Evolutionary conservation across 805 yeast genomes (phyloP).

Genomic region (Cyberlindnera maclurae): DNA sequence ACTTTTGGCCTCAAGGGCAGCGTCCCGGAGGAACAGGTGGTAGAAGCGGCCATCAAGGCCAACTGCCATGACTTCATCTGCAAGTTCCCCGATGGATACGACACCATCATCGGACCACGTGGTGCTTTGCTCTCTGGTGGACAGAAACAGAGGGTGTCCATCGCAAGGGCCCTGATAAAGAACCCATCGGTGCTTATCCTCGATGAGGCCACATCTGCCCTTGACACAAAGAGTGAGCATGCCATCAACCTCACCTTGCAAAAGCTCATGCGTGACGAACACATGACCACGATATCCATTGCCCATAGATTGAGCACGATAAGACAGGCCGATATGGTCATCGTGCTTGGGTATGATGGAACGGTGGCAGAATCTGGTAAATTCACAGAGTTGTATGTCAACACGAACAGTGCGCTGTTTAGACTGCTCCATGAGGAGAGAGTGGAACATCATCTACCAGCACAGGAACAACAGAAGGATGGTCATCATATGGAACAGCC

Average conservation of each 20-base stretch:
- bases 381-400: slow-evolving; percentile 48
- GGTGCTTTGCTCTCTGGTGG: slow-evolving; percentile 78
- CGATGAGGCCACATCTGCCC: slow-evolving; percentile 88
- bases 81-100: slow-evolving; percentile 56
- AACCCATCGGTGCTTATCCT: slow-evolving; percentile 64
- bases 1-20: slow-evolving; percentile 47
- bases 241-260: slow-evolving; percentile 79
- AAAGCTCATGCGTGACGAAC: slow-evolving; percentile 47
- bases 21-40: slow-evolving; percentile 45
- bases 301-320: slow-evolving; percentile 94
- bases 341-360: slow-evolving; percentile 79
- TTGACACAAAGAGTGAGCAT: slow-evolving; percentile 67
- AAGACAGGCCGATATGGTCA: slow-evolving; percentile 72
- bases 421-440: slow-evolving; percentile 32
- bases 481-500: slow-evolving; percentile 5
- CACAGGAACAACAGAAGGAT: slow-evolving; percentile 3
- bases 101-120: slow-evolving; percentile 65
- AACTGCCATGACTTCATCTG: slow-evolving; percentile 55
- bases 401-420: slow-evolving; percentile 34
- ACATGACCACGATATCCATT: slow-evolving; percentile 77
- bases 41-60: slow-evolving; percentile 41
- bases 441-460: slow-evolving; percentile 6
- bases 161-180: slow-evolving; percentile 77
- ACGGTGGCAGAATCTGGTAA: slow-evolving; percentile 71
- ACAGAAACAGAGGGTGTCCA: slow-evolving; percentile 79